These are phyloP conservation scores for Aspergillus affinis DNA, from an alignment of 495 filamentous ascomycete genomes.

Conservation along the genomic window DNA sequence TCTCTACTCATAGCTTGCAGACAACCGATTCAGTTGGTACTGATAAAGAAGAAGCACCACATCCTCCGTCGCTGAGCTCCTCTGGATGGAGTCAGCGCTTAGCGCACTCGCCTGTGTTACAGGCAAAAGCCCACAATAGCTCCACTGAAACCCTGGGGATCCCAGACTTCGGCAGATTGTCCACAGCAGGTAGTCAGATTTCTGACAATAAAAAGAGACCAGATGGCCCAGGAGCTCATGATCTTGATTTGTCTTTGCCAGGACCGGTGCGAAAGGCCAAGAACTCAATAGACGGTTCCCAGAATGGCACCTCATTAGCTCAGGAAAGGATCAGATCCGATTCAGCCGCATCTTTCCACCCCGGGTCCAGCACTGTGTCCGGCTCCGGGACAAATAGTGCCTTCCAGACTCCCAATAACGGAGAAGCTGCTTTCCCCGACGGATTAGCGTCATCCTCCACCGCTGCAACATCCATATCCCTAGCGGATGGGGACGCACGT, in stretches of 20 bases:
- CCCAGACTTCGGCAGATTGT: conserved; percentile 21
- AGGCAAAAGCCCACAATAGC: conserved; percentile 30
- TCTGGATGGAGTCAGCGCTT: conserved; percentile 32
- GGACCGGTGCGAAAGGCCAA: conserved; percentile 24
- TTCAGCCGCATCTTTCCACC: conserved; percentile 40
- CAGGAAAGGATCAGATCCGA: conserved; percentile 31
- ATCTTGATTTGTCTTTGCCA: conserved; percentile 25
- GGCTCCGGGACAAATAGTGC: conserved; percentile 32
- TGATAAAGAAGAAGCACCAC: conserved; percentile 32
- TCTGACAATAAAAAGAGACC: conserved; percentile 29
- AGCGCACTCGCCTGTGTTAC: conserved; percentile 36
- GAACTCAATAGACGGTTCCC: conserved; percentile 25
- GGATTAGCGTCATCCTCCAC: conserved; percentile 40
- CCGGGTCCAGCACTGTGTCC: conserved; percentile 31
- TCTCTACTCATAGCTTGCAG: conserved; percentile 27
- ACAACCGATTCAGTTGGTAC: conserved; percentile 32
- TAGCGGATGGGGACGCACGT: conserved; percentile 30
- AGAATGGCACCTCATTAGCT: conserved; percentile 19
- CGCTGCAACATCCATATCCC: conserved; percentile 39
- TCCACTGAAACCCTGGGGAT: conserved; percentile 23
- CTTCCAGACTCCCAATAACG: conserved; percentile 21
- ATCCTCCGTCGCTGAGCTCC: conserved; percentile 29
- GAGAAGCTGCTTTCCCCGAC: conserved; percentile 39
- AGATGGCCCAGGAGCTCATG: conserved; percentile 29
- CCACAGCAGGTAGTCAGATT: conserved; percentile 19